phyloP scores from a whole-genome alignment of 164 flowering plant genomes.

The Nelumbo lutea region DNA sequence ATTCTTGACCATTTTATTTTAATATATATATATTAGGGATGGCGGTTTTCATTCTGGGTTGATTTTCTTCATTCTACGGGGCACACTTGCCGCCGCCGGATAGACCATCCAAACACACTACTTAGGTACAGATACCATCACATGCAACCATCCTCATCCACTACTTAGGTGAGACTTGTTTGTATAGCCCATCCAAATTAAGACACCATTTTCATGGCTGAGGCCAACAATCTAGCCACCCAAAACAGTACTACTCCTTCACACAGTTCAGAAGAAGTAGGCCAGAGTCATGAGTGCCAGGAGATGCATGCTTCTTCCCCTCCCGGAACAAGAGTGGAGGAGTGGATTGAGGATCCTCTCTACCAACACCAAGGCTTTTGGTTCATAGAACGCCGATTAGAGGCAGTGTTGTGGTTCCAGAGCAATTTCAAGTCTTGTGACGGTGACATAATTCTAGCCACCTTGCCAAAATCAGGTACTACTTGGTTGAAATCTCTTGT shows the following conservation, averaged over 20 bases:
- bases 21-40: too few relatives aligned
- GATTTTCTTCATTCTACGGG: too few relatives aligned
- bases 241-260: not conserved
- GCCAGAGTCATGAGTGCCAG: not conserved
- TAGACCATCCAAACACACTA: too few relatives aligned
- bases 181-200: too few relatives aligned
- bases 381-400: not conserved
- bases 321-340: not conserved
- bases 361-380: constrained; percentile 17
- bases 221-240: not conserved
- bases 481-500: constrained; percentile 37
- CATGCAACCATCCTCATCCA: too few relatives aligned
- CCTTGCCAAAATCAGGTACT: constrained; percentile 36
- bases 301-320: not conserved
- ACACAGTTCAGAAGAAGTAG: not conserved
- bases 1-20: too few relatives aligned
- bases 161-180: too few relatives aligned
- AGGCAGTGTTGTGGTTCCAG: constrained; percentile 12
- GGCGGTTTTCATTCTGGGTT: too few relatives aligned
- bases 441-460: constrained; percentile 21
- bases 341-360: not conserved
- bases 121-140: too few relatives aligned
- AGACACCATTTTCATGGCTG: not conserved
- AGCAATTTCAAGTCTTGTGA: constrained; percentile 28
- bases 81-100: too few relatives aligned